Conservation (phyloP, 805 yeast species). For the Citeromyces matritensis region DNA sequence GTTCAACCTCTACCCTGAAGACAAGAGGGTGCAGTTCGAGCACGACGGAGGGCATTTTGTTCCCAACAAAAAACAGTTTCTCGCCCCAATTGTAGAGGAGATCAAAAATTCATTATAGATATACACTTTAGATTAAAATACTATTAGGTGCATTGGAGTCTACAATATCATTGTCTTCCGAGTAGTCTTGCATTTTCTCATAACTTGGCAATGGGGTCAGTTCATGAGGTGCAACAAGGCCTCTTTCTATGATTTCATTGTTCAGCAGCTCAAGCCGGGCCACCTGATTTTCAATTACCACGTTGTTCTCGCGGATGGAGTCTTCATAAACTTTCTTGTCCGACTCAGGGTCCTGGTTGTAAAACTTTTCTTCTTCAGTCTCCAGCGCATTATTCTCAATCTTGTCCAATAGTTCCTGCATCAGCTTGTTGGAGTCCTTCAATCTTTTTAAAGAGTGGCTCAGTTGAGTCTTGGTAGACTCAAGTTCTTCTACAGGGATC, state of each 20-base stretch:
- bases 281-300: conserved; percentile 35
- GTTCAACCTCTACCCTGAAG: conserved; percentile 37
- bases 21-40: conserved; percentile 31
- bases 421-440: conserved; percentile 32
- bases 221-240: conserved; percentile 4
- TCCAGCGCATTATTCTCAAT: conserved; percentile 4
- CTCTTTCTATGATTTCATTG: conserved; percentile 31
- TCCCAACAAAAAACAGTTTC: conserved; percentile 57
- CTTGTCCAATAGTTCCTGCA: conserved; percentile 24
- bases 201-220: background rate
- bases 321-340: conserved; percentile 38
- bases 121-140: conserved; percentile 8
- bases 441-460: conserved; percentile 27
- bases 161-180: conserved; percentile 19
- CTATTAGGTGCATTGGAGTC: conserved; percentile 20
- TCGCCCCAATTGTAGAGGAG: conserved; percentile 2
- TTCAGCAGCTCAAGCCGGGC: conserved; percentile 27
- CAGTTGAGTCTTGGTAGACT: conserved; percentile 16
- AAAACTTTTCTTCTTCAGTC: conserved; percentile 9
- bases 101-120: no score
- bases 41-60: conserved; percentile 98
- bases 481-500: conserved; percentile 27
- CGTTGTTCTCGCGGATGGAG: conserved; percentile 39
- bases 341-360: conserved; percentile 17
- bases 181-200: conserved; percentile 6